Conservation (phyloP, 176 grass and related monocot species). For the Carex parvula region DNA sequence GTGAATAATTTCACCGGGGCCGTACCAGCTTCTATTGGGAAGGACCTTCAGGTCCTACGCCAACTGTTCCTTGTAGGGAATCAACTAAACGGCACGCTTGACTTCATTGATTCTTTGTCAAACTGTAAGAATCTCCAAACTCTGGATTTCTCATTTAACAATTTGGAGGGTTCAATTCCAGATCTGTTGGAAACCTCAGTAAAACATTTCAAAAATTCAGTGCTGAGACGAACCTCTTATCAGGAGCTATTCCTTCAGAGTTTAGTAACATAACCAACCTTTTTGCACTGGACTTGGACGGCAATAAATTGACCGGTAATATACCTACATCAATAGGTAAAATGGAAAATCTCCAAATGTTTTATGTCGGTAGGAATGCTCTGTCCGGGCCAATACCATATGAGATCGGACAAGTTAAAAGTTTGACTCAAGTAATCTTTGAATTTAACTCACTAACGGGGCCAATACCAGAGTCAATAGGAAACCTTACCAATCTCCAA, state of each 20-base stretch:
- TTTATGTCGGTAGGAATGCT: neutral
- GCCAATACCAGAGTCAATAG: constrained; percentile 25
- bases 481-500: constrained; percentile 19
- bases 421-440: neutral
- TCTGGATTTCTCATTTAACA: neutral
- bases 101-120: constrained; percentile 26
- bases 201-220: neutral
- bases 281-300: neutral
- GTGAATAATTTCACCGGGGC: constrained; percentile 1
- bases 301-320: constrained; percentile 16
- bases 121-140: constrained; percentile 21
- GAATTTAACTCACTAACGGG: constrained; percentile 12
- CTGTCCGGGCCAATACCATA: constrained; percentile 18
- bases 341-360: constrained; percentile 3
- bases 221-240: neutral
- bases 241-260: constrained; percentile 7
- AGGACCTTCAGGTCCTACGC: constrained; percentile 1
- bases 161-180: constrained; percentile 22
- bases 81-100: constrained; percentile 4
- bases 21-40: constrained; percentile 3
- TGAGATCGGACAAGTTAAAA: constrained; percentile 25
- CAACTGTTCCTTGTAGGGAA: neutral
- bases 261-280: constrained; percentile 27
- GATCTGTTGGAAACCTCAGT: constrained; percentile 20
- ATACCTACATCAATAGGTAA: constrained; percentile 16